Evolutionary conservation across 331 rosid genomes (phyloP).

Genomic region (Spiraea crenata): DNA sequence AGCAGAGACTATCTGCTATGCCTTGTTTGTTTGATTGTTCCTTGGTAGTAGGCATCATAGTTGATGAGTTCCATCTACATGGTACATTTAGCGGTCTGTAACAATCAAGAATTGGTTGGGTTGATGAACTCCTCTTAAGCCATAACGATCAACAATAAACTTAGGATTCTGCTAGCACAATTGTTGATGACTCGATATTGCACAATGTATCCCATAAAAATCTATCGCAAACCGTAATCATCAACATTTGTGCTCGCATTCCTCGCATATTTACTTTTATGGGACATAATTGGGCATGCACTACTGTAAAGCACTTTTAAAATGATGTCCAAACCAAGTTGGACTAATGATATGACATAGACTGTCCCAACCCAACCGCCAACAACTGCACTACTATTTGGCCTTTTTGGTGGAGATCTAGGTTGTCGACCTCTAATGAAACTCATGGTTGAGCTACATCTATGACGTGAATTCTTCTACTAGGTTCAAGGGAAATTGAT

Average conservation of each 20-base stretch:
- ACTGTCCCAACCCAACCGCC: not conserved
- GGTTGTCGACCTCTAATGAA: not conserved
- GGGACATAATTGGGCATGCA: not conserved
- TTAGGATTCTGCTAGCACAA: too few species aligned
- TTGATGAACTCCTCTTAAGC: not conserved
- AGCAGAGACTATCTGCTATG: constrained; percentile 29
- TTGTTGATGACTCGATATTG: too few species aligned
- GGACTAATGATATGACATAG: not conserved
- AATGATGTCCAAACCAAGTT: constrained; percentile 1
- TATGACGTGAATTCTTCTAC: too few species aligned
- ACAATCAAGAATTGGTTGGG: constrained; percentile 13
- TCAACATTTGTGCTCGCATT: too few species aligned
- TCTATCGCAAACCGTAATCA: too few species aligned
- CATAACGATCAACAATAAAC: not conserved
- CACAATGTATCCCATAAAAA: too few species aligned
- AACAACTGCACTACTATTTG: not conserved
- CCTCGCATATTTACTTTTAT: too few species aligned
- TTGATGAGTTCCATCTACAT: constrained; percentile 59
- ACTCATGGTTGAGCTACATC: not conserved
- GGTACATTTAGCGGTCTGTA: constrained; percentile 65
- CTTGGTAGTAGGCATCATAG: constrained; percentile 35
- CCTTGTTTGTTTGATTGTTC: constrained; percentile 43
- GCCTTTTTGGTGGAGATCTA: not conserved
- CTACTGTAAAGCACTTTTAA: not conserved
- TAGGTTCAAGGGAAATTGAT: too few species aligned